Evolutionary conservation across 2,329 filamentous ascomycete species (phyloP).

Genomic region (Stemphylium beticola): DNA sequence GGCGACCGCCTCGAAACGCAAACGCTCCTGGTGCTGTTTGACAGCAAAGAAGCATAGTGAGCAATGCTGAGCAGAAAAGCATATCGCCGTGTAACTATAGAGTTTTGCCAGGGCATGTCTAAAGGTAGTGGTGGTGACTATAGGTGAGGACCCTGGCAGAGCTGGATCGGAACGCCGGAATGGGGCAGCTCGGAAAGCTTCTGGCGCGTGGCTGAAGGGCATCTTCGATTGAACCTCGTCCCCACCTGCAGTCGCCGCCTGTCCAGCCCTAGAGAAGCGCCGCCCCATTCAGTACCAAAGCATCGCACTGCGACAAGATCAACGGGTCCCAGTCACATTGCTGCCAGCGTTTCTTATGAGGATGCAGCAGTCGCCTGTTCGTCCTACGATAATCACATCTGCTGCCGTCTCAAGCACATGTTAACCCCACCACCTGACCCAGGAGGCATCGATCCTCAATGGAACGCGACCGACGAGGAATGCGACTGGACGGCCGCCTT

Average conservation of each 20-base stretch:
- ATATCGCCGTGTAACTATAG: neutral
- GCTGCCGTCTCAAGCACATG: conserved; percentile 12
- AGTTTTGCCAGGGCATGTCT: too few relatives aligned
- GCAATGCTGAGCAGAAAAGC: neutral
- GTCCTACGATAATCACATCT: conserved; percentile 5
- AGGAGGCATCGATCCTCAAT: conserved; percentile 10
- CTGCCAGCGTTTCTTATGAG: neutral
- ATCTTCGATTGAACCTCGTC: conserved; percentile 7
- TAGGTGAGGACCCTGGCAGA: neutral
- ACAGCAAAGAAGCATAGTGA: neutral
- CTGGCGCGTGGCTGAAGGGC: conserved; percentile 1
- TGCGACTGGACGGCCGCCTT: conserved; percentile 40
- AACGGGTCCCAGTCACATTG: neutral
- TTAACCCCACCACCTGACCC: conserved; percentile 24
- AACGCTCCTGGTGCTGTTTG: neutral
- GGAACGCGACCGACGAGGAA: conserved; percentile 7
- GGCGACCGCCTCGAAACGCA: neutral
- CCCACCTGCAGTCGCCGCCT: conserved; percentile 45
- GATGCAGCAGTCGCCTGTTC: conserved; percentile 1
- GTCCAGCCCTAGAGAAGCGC: conserved; percentile 15
- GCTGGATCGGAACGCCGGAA: conserved; percentile 1
- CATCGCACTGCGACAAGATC: conserved; percentile 1
- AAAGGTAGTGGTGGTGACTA: too few relatives aligned
- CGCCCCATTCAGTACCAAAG: conserved; percentile 1
- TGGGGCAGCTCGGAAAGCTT: conserved; percentile 1